Percentiles rank a stretch among this genome's conserved stretches.
These are phyloP conservation scores for Myxozyma monticola DNA, from an alignment of 805 yeast species.

Conservation along the genomic window DNA sequence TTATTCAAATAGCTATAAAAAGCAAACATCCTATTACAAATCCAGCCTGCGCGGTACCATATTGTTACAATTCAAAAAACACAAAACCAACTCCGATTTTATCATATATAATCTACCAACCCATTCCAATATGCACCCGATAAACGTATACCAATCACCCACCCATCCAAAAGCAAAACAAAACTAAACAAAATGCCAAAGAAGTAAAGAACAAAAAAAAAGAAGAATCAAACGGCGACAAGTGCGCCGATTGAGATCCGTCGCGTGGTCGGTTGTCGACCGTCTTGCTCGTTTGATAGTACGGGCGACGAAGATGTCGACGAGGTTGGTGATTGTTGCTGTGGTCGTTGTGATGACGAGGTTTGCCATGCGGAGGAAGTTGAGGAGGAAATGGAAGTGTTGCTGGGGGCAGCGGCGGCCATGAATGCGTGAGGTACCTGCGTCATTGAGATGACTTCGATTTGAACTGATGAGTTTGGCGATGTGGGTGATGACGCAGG, in stretches of 20 bases:
- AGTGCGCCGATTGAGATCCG: slow-evolving; percentile 21
- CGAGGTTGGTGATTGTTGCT: not conserved
- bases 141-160: not conserved
- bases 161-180: not conserved
- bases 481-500: too few species aligned
- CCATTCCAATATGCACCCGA: not conserved
- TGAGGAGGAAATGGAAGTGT: not conserved
- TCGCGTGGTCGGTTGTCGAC: not conserved
- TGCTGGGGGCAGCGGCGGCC: not conserved
- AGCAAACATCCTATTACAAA: too few species aligned
- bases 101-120: not conserved
- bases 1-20: too few species aligned
- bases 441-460: slow-evolving; percentile 18
- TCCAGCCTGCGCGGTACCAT: too few species aligned
- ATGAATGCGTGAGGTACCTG: not conserved
- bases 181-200: not conserved
- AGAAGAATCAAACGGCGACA: not conserved
- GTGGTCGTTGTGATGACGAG: not conserved
- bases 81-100: too few species aligned
- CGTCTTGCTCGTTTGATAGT: not conserved
- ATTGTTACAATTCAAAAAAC: too few species aligned
- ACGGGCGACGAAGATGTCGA: slow-evolving; percentile 5
- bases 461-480: not conserved
- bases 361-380: not conserved
- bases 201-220: not conserved